A percentile compares a stretch with the other conserved stretches of the same genome.
phyloP scores from a whole-genome alignment of 2,329 filamentous ascomycete genomes.

The Stenocarpella maydis region DNA sequence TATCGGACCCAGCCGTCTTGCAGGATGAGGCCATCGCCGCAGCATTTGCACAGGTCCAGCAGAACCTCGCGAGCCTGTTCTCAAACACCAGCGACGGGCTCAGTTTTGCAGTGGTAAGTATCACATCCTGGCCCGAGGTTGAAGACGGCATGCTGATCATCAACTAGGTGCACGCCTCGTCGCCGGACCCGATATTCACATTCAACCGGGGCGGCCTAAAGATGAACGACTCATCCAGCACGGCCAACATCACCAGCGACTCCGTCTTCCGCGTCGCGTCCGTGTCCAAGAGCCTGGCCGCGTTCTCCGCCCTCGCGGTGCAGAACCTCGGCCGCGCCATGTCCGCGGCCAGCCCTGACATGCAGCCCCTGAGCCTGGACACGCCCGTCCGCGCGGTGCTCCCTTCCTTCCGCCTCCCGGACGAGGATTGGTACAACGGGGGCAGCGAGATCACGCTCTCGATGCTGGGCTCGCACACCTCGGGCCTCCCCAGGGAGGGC shows the following conservation, averaged over 20 bases:
- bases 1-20: background rate
- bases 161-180: background rate
- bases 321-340: background rate
- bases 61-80: background rate
- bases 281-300: constrained; percentile 6
- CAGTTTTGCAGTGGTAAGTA: constrained; percentile 2
- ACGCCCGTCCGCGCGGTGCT: background rate
- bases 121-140: background rate
- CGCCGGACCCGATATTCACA: background rate
- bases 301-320: background rate
- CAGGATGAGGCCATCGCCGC: background rate
- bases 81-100: constrained; percentile 5
- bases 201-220: constrained; percentile 1
- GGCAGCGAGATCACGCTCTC: constrained; percentile 5
- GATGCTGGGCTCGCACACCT: constrained; percentile 1
- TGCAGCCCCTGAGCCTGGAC: background rate
- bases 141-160: background rate
- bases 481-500: constrained; percentile 1
- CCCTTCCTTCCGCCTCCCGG: background rate
- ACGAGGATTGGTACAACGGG: background rate
- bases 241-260: background rate
- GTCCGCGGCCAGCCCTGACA: background rate
- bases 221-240: background rate
- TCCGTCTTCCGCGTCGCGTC: constrained; percentile 7
- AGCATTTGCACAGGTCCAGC: constrained; percentile 5